A percentile compares a stretch with the other conserved stretches of the same genome.
These are phyloP conservation scores for Posidonia oceanica DNA, from an alignment of 116 monocot species.

Conservation along the genomic window DNA sequence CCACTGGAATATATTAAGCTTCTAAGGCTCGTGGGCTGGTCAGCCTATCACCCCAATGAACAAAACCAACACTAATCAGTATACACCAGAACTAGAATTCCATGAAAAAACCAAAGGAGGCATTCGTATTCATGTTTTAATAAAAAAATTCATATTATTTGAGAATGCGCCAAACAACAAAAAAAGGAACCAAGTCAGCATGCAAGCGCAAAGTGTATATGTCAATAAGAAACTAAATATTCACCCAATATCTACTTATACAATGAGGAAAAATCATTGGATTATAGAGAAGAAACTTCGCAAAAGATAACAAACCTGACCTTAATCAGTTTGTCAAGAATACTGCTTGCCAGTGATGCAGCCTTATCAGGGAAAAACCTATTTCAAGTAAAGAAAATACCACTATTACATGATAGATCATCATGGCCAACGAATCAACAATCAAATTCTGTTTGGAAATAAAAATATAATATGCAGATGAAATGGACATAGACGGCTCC, in stretches of 20 bases:
- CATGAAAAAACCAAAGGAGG: background rate
- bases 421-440: background rate
- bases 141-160: too few relatives aligned
- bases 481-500: too few relatives aligned
- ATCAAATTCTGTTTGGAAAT: too few relatives aligned
- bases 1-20: background rate
- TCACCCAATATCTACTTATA: too few relatives aligned
- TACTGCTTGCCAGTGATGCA: slow-evolving; percentile 31
- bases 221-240: too few relatives aligned
- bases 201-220: too few relatives aligned
- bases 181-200: too few relatives aligned
- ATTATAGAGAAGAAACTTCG: too few relatives aligned
- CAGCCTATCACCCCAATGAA: background rate
- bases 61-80: background rate
- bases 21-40: background rate
- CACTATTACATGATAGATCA: background rate
- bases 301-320: background rate
- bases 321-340: slow-evolving; percentile 23
- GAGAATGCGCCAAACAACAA: too few relatives aligned
- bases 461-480: too few relatives aligned
- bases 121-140: too few relatives aligned
- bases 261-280: too few relatives aligned
- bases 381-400: slow-evolving; percentile 5
- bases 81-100: background rate
- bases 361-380: slow-evolving; percentile 78